Evolutionary conservation across 2,329 filamentous ascomycete species (phyloP), one percentile per base, ranked within the genome.

Genomic region (Akanthomyces dipterigenus): DNA sequence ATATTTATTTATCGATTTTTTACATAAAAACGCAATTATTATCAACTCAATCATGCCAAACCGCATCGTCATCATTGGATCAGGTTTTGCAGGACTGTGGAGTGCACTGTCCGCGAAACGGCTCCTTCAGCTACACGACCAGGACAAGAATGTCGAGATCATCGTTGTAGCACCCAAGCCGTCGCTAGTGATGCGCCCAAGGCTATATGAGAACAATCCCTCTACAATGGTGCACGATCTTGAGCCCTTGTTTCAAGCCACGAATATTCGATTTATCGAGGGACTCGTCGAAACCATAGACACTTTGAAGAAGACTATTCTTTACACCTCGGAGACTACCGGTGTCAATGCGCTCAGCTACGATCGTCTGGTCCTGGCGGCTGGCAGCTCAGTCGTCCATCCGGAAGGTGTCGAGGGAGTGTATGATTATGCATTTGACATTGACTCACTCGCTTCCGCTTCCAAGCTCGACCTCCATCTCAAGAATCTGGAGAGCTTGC

Each of bases 21-120:
- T n/a, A 5, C 4, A 18, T 26, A 20, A n/a, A 26, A 24, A n/a
- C 5, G 11, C 24, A n/a, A 22, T 34, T n/a, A 0, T 22, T 2
- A 22, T 18, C 18, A 36, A 14, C 12, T 12, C 16, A 24, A 48
- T 3, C n/a, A 62, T 56, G 53, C 4, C 45, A 14, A 12, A 46
- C 18, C 50, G 59, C n/a, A 66, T 68, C 18, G 42, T 67, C 36
- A 63, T 69, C 8, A 53, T 75, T 34, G 73, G 73, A 3, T 63
- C 72, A n/a, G 72, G 73, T 0, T 75, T 76, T 50, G 71, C 72
- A 24, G 73, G 73, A 11, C 55, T 75, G 2, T 74, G 72, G 71
- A 75, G 72, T 40, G 74, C 74, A 7, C 65, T 76, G 1, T 64
- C 72, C 6, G 73, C 74, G 26, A 67, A 67, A 51, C 69, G 73